Base-by-base conservation (phyloP, 768 basidiomycete genomes). In the Hydnomerulius pinastri region DNA sequence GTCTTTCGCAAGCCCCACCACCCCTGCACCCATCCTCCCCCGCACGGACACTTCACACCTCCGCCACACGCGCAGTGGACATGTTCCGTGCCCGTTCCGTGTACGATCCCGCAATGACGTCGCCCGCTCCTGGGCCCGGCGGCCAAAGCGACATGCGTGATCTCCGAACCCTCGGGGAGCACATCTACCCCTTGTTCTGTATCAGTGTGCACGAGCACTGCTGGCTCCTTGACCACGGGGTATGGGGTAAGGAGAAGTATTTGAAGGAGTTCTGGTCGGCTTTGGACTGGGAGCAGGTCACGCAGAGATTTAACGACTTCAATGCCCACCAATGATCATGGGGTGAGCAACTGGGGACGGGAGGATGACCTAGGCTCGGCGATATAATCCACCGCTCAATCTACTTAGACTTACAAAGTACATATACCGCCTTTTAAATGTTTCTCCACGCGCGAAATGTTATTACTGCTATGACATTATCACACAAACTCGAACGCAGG, bases 241-340 rank as follows among this genome's bases (percentile, higher is more conserved):
- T 96, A 4, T 93, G 90, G 90, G 92, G 93, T 21, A 90, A 91
- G 70, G 91, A 95, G 65, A 79, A 79, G 58, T 96, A 92, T 78
- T 64, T 95, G 63, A 81, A 77, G 59, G 78, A 85, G 63, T 92
- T 94, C 71, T 96, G 92, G 91, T 75, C 73, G 9, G 87, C 86
- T 18, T 68, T 95, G 46, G 77, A 96, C 65, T 96, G 92, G 92
- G 59, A 69, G 32, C 81, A 79, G 61, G 81, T 88, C 53, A 63
- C 61, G 44, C 42, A 57, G 11, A 40, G 63, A 43, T 77, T 67
- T 46, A 51, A 61, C 32, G 57, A 47, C 1, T 71, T 70, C 33
- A 51, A 47, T 25, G 6, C 43, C 20, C 37, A 29, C 6, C 9
- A 5, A 5, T 18, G 27, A 23, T n/a, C 27, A 15, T 53, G 24